These are phyloP conservation scores for Knufia fluminis DNA, from an alignment of 2,329 filamentous ascomycete genomes.

Conservation along the genomic window DNA sequence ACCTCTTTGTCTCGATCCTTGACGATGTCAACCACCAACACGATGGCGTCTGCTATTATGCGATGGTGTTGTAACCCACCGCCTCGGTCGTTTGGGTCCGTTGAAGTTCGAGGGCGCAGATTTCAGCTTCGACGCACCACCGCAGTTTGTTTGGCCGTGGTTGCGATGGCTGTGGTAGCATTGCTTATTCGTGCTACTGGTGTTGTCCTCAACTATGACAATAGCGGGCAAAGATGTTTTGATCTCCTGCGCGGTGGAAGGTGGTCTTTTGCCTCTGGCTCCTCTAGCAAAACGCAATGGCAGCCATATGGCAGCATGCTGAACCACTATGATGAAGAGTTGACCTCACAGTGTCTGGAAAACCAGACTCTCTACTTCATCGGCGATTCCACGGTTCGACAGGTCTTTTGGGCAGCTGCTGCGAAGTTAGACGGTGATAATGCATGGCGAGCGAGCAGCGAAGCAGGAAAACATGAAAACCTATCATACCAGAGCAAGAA, in stretches of 20 bases:
- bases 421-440: conserved; percentile 38
- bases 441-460: conserved; percentile 29
- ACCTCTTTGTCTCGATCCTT: too few species aligned
- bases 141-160: too few species aligned
- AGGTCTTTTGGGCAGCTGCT: conserved; percentile 51
- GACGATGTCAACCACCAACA: too few species aligned
- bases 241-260: conserved; percentile 43
- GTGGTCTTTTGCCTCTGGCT: conserved; percentile 36
- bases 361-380: conserved; percentile 48
- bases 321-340: conserved; percentile 44
- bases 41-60: too few species aligned
- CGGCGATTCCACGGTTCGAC: conserved; percentile 52
- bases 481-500: conserved; percentile 36
- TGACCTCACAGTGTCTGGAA: conserved; percentile 45
- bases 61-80: too few species aligned
- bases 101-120: too few species aligned
- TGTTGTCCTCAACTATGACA: not conserved
- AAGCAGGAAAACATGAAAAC: conserved; percentile 38
- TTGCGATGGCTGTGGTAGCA: too few species aligned
- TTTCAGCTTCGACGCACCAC: too few species aligned
- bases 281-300: conserved; percentile 36
- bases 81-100: too few species aligned
- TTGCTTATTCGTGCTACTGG: not conserved
- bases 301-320: conserved; percentile 52
- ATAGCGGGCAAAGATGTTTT: conserved; percentile 37